Conservation (phyloP, 768 basidiomycete genomes). For the Fistulinella prunicolor region DNA sequence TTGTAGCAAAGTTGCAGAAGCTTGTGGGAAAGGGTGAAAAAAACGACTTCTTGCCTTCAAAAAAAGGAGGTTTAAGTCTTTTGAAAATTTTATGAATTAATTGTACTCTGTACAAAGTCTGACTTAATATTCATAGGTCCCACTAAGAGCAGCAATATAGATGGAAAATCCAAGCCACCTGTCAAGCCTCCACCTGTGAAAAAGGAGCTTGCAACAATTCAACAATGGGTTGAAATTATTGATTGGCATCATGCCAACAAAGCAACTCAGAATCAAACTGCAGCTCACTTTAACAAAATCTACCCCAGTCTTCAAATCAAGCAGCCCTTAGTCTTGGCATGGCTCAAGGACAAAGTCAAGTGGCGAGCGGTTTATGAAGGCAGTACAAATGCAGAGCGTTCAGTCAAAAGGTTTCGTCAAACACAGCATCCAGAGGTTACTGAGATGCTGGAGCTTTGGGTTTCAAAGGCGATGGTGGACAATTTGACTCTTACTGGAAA, state of each 20-base stretch:
- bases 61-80: too few species aligned
- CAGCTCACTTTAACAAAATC: constrained; percentile 27
- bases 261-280: constrained; percentile 30
- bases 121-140: constrained; percentile 1
- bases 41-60: too few species aligned
- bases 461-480: constrained; percentile 27
- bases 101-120: too few species aligned
- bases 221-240: constrained; percentile 35
- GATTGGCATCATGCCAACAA: constrained; percentile 36
- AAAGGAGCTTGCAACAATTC: constrained; percentile 29
- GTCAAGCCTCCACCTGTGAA: background rate
- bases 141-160: background rate
- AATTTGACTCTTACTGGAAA: constrained; percentile 1
- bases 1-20: background rate
- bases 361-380: background rate
- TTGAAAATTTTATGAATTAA: too few species aligned
- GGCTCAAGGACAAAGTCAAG: constrained; percentile 27
- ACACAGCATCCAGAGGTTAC: constrained; percentile 34
- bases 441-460: constrained; percentile 38
- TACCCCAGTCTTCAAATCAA: constrained; percentile 35
- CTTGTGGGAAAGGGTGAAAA: background rate
- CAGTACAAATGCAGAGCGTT: constrained; percentile 9
- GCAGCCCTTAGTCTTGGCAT: constrained; percentile 30
- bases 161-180: background rate
- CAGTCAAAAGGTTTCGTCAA: constrained; percentile 12